phyloP scores from a whole-genome alignment of 1,284 basidiomycete genomes.

The Sutorius eximius region DNA sequence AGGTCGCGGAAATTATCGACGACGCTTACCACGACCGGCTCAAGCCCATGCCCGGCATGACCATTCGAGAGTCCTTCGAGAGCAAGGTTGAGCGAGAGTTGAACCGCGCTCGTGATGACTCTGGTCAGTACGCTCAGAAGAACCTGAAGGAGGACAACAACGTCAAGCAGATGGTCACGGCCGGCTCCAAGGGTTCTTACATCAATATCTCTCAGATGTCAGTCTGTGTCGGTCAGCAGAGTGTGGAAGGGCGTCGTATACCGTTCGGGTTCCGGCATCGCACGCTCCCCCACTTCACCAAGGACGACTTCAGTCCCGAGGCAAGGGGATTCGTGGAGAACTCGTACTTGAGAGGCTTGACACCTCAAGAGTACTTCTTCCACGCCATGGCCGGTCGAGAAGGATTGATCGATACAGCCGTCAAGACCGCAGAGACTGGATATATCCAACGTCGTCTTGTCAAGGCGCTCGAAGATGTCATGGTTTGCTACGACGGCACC shows the following conservation, averaged over 20 bases:
- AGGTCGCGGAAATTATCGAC: constrained; percentile 72
- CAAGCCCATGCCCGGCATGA: constrained; percentile 95
- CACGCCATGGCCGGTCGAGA: constrained; percentile 99
- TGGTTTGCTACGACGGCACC: constrained; percentile 97
- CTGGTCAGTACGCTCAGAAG: constrained; percentile 94
- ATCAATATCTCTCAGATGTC: constrained; percentile 99
- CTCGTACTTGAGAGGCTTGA: constrained; percentile 96
- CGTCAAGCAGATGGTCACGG: constrained; percentile 99
- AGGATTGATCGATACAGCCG: constrained; percentile 98
- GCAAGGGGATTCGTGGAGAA: constrained; percentile 99
- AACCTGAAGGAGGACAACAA: constrained; percentile 98
- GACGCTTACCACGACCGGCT: constrained; percentile 82
- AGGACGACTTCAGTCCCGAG: constrained; percentile 98
- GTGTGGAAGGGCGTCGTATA: constrained; percentile 97
- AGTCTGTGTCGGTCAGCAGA: constrained; percentile 98
- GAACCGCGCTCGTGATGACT: constrained; percentile 94
- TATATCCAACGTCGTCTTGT: constrained; percentile 98
- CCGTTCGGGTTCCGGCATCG: constrained; percentile 98
- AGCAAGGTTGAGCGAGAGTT: constrained; percentile 89
- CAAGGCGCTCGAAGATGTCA: constrained; percentile 97
- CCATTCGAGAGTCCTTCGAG: constrained; percentile 98
- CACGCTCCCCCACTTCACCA: constrained; percentile 95
- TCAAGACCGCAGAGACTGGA: constrained; percentile 99
- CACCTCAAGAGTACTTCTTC: constrained; percentile 99
- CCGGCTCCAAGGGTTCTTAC: constrained; percentile 97